Evolutionary conservation across 148 eudicot genomes (phyloP), one percentile per base, ranked within the genome.

Genomic region (Camellia lanceoleosa): DNA sequence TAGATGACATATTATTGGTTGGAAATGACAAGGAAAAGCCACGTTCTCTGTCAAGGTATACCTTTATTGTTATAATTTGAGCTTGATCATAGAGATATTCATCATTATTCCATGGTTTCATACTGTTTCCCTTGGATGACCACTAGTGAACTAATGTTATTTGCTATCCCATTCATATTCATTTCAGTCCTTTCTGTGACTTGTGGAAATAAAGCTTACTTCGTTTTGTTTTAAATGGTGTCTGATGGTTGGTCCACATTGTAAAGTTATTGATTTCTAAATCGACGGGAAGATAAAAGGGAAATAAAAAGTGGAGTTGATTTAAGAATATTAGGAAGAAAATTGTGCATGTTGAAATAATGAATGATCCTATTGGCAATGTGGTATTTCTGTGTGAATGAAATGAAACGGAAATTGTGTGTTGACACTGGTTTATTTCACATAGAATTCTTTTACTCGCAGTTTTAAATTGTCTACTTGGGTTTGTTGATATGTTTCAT

Each of bases 41-140:
- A 16, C 92, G 83, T 18, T 83, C 93, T 73, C 61, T 80, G 71
- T 88, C 91, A 64, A 89, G 92, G 94, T 89, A 84, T 79, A 14
- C 30, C 4, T 41, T 16, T 11, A 30, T 30, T 30, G 30, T 30
- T 54, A 19, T 67, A 16, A 42, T 51, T 51, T 38, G 0, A 52
- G 10, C 5, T 55, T 18, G 10, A 60, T 38, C 9, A 41, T 3
- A 15, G 19, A 19, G n/a, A 68, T 18, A 64, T 78, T 11, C 6
- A 2, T 41, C 13, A 23, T 55, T 14, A 41, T 6, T 56, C 46
- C 13, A n/a, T 3, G 16, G 44, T 10, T 73, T 12, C n/a, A 23
- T 54, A 30, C 20, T 41, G 12, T 66, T 41, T 63, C 13, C 4
- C 46, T 23, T 8, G 46, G 70, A 66, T 66, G 46, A 1, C 7